These are phyloP conservation scores for Gaeumannomyces sp. DNA, from an alignment of 2,329 filamentous ascomycete genomes.

Conservation along the genomic window DNA sequence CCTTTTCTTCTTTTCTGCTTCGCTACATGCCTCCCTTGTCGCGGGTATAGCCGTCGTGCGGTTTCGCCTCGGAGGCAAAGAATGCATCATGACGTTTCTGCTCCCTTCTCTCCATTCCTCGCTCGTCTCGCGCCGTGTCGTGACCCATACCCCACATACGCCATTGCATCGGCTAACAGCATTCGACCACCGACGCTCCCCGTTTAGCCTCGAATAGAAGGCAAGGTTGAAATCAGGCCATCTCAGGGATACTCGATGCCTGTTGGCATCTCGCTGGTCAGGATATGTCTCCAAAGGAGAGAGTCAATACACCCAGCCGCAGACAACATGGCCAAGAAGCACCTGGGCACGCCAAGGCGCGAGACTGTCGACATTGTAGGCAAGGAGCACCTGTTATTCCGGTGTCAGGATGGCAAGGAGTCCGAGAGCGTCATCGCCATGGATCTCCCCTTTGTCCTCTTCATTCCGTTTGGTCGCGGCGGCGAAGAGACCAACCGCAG, in stretches of 20 bases:
- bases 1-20: constrained; percentile 7
- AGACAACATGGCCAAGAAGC: constrained; percentile 88
- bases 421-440: constrained; percentile 86
- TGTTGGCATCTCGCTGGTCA: constrained; percentile 85
- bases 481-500: constrained; percentile 84
- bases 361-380: constrained; percentile 90
- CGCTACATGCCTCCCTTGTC: neutral
- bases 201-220: constrained; percentile 83
- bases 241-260: constrained; percentile 79
- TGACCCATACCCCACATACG: neutral
- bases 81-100: neutral
- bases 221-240: constrained; percentile 93
- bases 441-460: constrained; percentile 95
- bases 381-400: constrained; percentile 88
- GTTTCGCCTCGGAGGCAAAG: neutral
- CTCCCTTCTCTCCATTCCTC: neutral
- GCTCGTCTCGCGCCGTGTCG: neutral
- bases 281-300: constrained; percentile 85
- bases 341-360: constrained; percentile 81
- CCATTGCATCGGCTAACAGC: neutral
- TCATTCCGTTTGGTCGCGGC: constrained; percentile 89
- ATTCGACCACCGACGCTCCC: neutral
- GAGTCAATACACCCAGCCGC: constrained; percentile 96
- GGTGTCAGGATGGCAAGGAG: constrained; percentile 77
- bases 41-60: neutral